Percentiles rank a stretch among this genome's conserved stretches.
Evolutionary conservation across 495 filamentous ascomycete genomes (phyloP).

Genomic region (Lophiostoma macrostomum): DNA sequence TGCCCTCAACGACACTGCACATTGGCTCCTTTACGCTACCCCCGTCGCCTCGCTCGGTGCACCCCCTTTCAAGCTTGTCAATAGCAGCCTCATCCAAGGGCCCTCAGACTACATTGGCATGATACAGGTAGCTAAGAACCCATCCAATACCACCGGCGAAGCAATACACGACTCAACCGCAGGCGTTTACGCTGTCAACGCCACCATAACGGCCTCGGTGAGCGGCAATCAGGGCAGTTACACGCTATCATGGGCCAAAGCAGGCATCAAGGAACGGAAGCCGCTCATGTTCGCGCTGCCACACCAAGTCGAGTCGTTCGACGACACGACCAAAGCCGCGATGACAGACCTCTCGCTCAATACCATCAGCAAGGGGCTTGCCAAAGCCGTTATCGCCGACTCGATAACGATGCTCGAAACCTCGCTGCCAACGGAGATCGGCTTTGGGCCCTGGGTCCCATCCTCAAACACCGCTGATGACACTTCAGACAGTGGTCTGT

Average conservation of each 20-base stretch:
- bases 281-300: slow-evolving; percentile 87
- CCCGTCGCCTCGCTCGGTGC: slow-evolving; percentile 49
- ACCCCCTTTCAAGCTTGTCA: slow-evolving; percentile 50
- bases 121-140: slow-evolving; percentile 78
- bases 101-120: slow-evolving; percentile 59
- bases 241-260: slow-evolving; percentile 64
- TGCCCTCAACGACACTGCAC: slow-evolving; percentile 64
- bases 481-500: slow-evolving; percentile 53
- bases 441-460: slow-evolving; percentile 71
- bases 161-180: slow-evolving; percentile 73
- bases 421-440: slow-evolving; percentile 68
- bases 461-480: slow-evolving; percentile 19
- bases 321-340: slow-evolving; percentile 59
- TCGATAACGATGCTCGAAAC: slow-evolving; percentile 75
- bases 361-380: slow-evolving; percentile 83
- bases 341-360: slow-evolving; percentile 61
- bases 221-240: slow-evolving; percentile 64
- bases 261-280: slow-evolving; percentile 52
- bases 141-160: slow-evolving; percentile 51
- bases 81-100: slow-evolving; percentile 50
- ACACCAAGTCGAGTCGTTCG: slow-evolving; percentile 78
- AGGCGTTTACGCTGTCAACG: slow-evolving; percentile 67
- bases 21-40: slow-evolving; percentile 79
- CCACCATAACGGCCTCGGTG: slow-evolving; percentile 60
- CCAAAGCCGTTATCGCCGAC: slow-evolving; percentile 69